Conservation (phyloP, 2,329 filamentous ascomycete genomes). For the Didymella pinodella region DNA sequence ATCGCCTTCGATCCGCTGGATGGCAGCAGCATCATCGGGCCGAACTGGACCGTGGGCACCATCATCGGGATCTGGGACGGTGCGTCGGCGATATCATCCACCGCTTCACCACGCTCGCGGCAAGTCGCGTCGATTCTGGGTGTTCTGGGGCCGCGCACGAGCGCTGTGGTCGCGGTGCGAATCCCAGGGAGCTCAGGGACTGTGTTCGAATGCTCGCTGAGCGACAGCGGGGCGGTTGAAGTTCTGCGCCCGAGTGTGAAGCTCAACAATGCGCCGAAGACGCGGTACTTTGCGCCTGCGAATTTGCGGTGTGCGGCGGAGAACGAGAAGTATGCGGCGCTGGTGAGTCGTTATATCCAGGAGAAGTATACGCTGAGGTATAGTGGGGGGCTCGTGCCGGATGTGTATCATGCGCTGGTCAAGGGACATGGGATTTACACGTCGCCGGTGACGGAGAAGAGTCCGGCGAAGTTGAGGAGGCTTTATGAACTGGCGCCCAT, state of each 20-base stretch:
- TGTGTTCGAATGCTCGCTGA: slow-evolving; percentile 64
- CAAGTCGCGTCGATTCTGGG: slow-evolving; percentile 48
- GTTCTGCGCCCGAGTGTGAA: slow-evolving; percentile 55
- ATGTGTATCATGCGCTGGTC: slow-evolving; percentile 65
- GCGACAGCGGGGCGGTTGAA: slow-evolving; percentile 44
- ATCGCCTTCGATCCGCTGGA: slow-evolving; percentile 71
- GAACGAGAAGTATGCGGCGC: slow-evolving; percentile 57
- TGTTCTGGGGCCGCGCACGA: slow-evolving; percentile 46
- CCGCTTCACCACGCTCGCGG: slow-evolving; percentile 26
- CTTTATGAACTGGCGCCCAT: slow-evolving; percentile 68
- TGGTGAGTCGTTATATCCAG: slow-evolving; percentile 61
- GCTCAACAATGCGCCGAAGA: slow-evolving; percentile 54
- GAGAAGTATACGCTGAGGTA: slow-evolving; percentile 67
- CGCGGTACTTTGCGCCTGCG: slow-evolving; percentile 68
- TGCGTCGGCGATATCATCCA: slow-evolving; percentile 28
- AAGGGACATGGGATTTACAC: slow-evolving; percentile 70
- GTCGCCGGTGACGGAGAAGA: slow-evolving; percentile 62
- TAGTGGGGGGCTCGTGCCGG: slow-evolving; percentile 67
- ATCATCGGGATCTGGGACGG: slow-evolving; percentile 66
- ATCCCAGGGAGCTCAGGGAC: slow-evolving; percentile 50
- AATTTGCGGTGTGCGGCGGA: slow-evolving; percentile 67
- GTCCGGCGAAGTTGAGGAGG: slow-evolving; percentile 65
- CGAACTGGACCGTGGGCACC: slow-evolving; percentile 57
- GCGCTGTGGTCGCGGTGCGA: slow-evolving; percentile 63
- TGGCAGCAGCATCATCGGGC: slow-evolving; percentile 64